Conservation (phyloP, 2,329 filamentous ascomycete genomes). For the Xylariaceae sp. region DNA sequence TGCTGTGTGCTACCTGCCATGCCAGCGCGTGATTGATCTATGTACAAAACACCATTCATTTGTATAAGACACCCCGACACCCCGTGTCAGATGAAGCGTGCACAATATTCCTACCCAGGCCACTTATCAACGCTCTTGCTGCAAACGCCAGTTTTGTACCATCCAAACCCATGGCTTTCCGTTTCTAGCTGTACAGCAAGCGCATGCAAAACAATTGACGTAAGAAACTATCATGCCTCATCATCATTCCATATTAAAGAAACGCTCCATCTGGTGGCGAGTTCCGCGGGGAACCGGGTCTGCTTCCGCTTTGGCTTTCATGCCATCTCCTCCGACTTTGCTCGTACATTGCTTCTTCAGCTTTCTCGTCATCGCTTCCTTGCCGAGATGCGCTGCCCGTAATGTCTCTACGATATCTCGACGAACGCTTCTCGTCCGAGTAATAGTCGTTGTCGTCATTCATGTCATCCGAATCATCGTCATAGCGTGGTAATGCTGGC, state of each 20-base stretch:
- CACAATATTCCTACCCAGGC: too few relatives aligned
- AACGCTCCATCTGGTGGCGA: constrained; percentile 23
- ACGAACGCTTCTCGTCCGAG: constrained; percentile 29
- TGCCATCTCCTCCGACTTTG: constrained; percentile 27
- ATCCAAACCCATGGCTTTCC: constrained; percentile 3
- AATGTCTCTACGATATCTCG: constrained; percentile 42
- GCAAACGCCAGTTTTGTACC: too few relatives aligned
- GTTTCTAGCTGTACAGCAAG: constrained; percentile 17
- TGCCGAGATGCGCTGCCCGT: constrained; percentile 36
- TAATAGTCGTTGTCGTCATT: constrained; percentile 34
- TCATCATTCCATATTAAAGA: constrained; percentile 20
- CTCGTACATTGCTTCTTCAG: constrained; percentile 26
- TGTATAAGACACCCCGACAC: too few relatives aligned
- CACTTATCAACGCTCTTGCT: too few relatives aligned
- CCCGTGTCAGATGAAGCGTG: too few relatives aligned
- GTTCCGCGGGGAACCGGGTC: constrained; percentile 15
- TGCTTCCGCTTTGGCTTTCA: constrained; percentile 22
- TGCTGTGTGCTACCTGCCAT: too few relatives aligned
- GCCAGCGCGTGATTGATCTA: too few relatives aligned
- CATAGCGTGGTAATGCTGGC: constrained; percentile 36
- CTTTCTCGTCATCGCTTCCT: constrained; percentile 26
- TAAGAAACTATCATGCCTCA: constrained; percentile 27
- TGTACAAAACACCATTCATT: too few relatives aligned
- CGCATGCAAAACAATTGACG: constrained; percentile 13
- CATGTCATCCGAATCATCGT: constrained; percentile 16